phyloP scores from a whole-genome alignment of 768 basidiomycete genomes.

The Sistotremastrum niveocremeum region DNA sequence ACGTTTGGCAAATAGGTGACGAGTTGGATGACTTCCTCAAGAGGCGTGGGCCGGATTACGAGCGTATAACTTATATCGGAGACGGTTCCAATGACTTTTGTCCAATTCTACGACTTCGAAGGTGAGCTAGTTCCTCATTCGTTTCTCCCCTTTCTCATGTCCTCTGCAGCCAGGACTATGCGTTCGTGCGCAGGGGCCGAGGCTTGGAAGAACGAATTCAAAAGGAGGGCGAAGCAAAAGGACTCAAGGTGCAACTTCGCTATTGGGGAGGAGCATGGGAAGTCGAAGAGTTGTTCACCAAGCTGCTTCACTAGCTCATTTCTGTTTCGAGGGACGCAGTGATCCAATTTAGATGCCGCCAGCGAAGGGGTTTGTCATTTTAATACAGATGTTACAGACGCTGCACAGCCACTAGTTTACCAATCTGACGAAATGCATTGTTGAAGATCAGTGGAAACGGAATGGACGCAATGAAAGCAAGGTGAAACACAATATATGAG shows the following conservation, averaged over 20 bases:
- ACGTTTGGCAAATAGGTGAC: constrained; percentile 42
- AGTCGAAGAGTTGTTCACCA: constrained; percentile 69
- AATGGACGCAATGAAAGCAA: too few species aligned
- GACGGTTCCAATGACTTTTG: constrained; percentile 96
- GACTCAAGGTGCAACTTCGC: constrained; percentile 57
- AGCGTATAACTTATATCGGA: constrained; percentile 80
- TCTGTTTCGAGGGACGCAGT: too few species aligned
- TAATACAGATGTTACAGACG: too few species aligned
- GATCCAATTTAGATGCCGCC: too few species aligned
- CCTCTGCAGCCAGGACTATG: constrained; percentile 57
- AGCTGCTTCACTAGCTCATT: constrained; percentile 10
- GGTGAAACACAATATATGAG: too few species aligned
- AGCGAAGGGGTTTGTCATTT: too few species aligned
- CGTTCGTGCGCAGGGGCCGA: constrained; percentile 65
- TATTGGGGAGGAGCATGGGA: constrained; percentile 97
- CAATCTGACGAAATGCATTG: too few species aligned
- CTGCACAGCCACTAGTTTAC: too few species aligned
- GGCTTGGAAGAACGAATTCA: constrained; percentile 71
- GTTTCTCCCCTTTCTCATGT: constrained; percentile 1
- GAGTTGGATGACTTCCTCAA: constrained; percentile 77
- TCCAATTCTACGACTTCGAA: constrained; percentile 68
- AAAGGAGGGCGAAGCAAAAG: constrained; percentile 47
- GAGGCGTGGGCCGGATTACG: constrained; percentile 44
- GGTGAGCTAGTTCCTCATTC: constrained; percentile 26
- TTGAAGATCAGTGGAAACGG: too few species aligned